Base-by-base conservation (phyloP, 75 land plant genomes). In the Cryptomeria japonica region DNA sequence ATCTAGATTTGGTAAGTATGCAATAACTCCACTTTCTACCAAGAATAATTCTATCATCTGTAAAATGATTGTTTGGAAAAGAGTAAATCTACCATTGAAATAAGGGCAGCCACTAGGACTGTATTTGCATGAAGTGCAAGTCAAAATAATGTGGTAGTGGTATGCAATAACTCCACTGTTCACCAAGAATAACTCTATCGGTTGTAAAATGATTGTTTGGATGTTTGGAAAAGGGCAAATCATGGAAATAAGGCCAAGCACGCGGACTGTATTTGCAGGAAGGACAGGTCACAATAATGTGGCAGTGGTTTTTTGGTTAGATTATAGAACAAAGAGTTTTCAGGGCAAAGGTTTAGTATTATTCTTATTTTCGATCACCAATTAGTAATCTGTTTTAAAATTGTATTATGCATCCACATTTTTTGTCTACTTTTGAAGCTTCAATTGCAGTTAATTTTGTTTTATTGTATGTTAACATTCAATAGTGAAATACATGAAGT, bases 171-270 rank as follows among this genome's bases (percentile, higher is more conserved):
- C n/a, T n/a, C n/a, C n/a, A n/a, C n/a, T n/a, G n/a, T n/a, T n/a
- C n/a, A 36, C 41, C 6, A 14, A 14, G 39, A 36, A 37, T 78
- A 78, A 15, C 22, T 10, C 36, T 28, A 13, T 77, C 80, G 34
- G 83, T n/a, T 80, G 46, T 34, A 82, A 82, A 41, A 82, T 28
- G 3, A 82, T 82, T 42, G 83, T 82, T 80, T 19, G 41, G 64
- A 13, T 42, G 83, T 82, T 80, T 19, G 41, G 64, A 13, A 34
- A 34, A 32, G 6, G 6, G 31, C 10, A 28, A 31, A 72, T 10
- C 34, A 72, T 72, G 8, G 75, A 28, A 73, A 28, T 68, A 22
- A 73, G 13, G 77, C 37, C 15, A 73, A 14, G 12, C 77, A 64
- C 2, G 37, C 34, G 37, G 75, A 14, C 2, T 32, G 77, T 73